Evolutionary conservation across 345 rosid genomes (phyloP).

Genomic region (Brassica carinata): DNA sequence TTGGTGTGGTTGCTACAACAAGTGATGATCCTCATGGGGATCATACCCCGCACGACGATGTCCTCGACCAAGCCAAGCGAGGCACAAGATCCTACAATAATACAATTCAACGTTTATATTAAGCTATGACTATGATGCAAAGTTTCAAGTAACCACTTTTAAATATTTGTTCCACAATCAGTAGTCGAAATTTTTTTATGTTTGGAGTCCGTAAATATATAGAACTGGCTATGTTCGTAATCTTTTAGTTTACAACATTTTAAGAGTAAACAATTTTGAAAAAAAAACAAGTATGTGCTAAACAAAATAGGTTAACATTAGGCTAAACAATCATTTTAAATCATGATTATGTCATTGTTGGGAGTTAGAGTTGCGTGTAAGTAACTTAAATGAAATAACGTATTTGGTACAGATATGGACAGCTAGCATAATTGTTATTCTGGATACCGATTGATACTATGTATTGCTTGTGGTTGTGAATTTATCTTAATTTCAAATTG

Average conservation of each 20-base stretch:
- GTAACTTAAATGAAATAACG: conserved; percentile 30
- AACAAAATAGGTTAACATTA: not conserved
- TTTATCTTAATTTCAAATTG: conserved; percentile 15
- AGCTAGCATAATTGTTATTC: conserved; percentile 21
- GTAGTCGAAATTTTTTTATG: not conserved
- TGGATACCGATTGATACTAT: not conserved
- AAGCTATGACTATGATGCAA: not conserved
- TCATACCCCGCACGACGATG: not conserved
- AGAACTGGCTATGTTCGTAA: not conserved
- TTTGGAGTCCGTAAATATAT: not conserved
- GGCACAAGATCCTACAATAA: not conserved
- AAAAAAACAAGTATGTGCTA: not conserved
- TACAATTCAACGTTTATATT: not conserved
- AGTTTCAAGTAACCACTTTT: not conserved
- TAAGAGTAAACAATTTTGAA: not conserved
- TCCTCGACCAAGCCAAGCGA: not conserved
- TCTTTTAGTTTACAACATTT: not conserved
- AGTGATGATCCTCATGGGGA: not conserved
- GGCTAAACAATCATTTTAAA: not conserved
- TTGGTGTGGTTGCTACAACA: not conserved
- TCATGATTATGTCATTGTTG: conserved; percentile 22
- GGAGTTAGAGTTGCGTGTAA: conserved; percentile 35
- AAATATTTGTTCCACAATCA: not conserved
- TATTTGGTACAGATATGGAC: conserved; percentile 24
- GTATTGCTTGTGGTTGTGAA: conserved; percentile 32